Percentiles rank a stretch among this genome's conserved stretches.
These are phyloP conservation scores for Cornus suecica DNA, from an alignment of 148 eudicot genomes.

Conservation along the genomic window DNA sequence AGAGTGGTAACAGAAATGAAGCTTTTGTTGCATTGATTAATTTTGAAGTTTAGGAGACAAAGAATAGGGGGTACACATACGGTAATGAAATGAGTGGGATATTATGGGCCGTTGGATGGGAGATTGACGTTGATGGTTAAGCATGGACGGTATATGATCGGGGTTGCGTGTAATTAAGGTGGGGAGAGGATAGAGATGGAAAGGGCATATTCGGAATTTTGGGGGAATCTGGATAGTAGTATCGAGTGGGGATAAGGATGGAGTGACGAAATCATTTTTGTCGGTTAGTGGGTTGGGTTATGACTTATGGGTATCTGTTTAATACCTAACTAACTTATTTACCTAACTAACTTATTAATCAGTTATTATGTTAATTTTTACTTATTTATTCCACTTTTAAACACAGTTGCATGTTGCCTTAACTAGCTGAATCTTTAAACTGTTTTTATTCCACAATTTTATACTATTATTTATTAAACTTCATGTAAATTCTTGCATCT, in stretches of 20 bases:
- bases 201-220: constrained; percentile 4
- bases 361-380: too few species aligned
- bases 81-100: neutral
- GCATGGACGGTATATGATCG: neutral
- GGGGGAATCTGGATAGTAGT: neutral
- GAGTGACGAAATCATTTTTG: neutral
- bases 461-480: too few species aligned
- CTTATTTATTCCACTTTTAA: too few species aligned
- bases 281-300: too few species aligned
- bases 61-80: neutral
- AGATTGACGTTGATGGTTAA: neutral
- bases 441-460: too few species aligned
- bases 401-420: too few species aligned
- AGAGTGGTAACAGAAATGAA: neutral
- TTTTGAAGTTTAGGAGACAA: neutral
- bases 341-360: too few species aligned
- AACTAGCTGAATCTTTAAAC: too few species aligned
- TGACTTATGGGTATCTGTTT: too few species aligned
- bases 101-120: neutral
- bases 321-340: too few species aligned
- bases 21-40: neutral
- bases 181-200: neutral
- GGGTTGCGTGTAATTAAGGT: neutral
- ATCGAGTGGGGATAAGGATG: neutral
- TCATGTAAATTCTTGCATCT: too few species aligned